Base-by-base conservation (phyloP, 2,329 filamentous ascomycete species). In the Cladosporium sp. region DNA sequence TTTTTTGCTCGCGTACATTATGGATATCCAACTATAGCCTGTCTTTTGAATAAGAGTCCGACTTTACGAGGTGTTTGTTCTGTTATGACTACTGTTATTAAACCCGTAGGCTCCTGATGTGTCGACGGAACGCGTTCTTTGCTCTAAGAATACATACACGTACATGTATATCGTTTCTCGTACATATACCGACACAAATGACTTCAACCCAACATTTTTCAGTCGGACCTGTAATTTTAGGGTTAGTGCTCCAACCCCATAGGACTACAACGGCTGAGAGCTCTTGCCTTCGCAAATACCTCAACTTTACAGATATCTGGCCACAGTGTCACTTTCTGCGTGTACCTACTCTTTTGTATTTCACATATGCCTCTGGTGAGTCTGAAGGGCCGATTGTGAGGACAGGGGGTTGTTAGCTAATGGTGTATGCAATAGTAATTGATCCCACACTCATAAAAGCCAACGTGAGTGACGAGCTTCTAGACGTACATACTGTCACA, bases 1-100 rank as follows among this genome's bases (percentile, higher is more conserved):
- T 11, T 34, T 36, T 61, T 61, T 52, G 32, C 26, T 36, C 34
- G 38, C 44, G 24, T 30, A 21, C 26, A 26, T n/a, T n/a, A 24
- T 26, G 57, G 24, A 30, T 32, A 41, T 30, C 59, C 59, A 61
- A 61, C 59, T 61, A 61, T 36, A 26, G 59, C 21, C 59, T 32
- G 44, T 61, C 59, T 18, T 51, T 61, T 38, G 49, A 24, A 52
- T 14, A 52, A 26, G 26, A 15, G 21, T 52, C 26, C 21, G 49
- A 44, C 18, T 44, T 44, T 44, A 55, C 18, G 52, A 55, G 52
- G 52, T n/a, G 10, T 55, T 55, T 34, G 28, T 30, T 26, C 7
- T 55, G 18, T 11, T 28, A 10, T n/a, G 38, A 41, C 15, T 41
- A 12, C 36, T 41, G 24, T 24, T 24, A 24, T 24, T 41, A n/a